Conservation (phyloP, 371 early-diverging fungal species). For the Quaeritorhiza haematococci region DNA sequence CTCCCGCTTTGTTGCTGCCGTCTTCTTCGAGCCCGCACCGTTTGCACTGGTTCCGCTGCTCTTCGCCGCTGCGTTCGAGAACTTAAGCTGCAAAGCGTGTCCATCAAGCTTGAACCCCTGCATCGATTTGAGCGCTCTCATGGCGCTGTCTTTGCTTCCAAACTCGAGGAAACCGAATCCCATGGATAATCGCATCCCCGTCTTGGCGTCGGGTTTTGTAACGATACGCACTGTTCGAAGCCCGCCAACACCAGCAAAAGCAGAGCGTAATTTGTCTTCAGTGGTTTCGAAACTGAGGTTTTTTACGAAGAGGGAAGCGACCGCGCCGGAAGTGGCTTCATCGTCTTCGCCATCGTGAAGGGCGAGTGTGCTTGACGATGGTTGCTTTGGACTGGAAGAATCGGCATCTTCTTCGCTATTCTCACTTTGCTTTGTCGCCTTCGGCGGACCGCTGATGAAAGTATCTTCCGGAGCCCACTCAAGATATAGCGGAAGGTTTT, state of each 20-base stretch:
- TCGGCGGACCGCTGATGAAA: conserved; percentile 45
- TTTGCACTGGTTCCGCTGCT: conserved; percentile 12
- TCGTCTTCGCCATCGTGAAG: conserved; percentile 25
- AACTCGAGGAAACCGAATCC: conserved; percentile 98
- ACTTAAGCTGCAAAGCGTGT: conserved; percentile 78
- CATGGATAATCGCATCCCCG: conserved; percentile 64
- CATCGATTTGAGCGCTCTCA: conserved; percentile 75
- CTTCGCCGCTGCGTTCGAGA: conserved; percentile 59
- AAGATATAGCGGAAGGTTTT: conserved; percentile 83
- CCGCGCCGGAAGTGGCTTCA: conserved; percentile 43
- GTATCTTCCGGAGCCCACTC: conserved; percentile 88
- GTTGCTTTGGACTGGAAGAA: not conserved
- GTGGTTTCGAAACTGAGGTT: conserved; percentile 89
- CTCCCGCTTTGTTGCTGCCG: conserved; percentile 16
- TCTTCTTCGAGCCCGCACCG: conserved; percentile 39
- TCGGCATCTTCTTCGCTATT: conserved; percentile 5
- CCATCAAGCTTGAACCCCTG: conserved; percentile 79
- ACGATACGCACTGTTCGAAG: conserved; percentile 73
- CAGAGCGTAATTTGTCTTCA: conserved; percentile 61
- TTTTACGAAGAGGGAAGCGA: conserved; percentile 84
- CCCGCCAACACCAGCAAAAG: conserved; percentile 66
- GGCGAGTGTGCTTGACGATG: conserved; percentile 17
- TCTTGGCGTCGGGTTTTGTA: conserved; percentile 75
- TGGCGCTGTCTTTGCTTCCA: conserved; percentile 66
- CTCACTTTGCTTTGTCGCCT: conserved; percentile 12